Conservation (phyloP, 768 basidiomycete genomes). For the Suillus hirtellus region DNA sequence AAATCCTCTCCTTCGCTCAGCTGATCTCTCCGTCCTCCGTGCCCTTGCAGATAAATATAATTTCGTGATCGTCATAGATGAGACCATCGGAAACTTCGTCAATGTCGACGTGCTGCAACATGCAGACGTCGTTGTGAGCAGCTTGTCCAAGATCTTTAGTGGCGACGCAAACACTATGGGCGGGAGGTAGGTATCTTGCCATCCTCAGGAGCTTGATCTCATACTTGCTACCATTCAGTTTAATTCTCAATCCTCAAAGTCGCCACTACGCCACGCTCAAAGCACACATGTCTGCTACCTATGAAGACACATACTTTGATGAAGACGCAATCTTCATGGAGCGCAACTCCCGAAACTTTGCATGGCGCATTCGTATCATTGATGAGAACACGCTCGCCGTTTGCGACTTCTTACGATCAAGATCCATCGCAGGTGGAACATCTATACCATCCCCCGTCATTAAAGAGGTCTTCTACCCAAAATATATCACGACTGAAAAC, state of each 20-base stretch:
- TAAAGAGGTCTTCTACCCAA: slow-evolving; percentile 89
- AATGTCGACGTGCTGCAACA: slow-evolving; percentile 89
- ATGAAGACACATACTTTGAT: slow-evolving; percentile 85
- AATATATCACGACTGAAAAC: slow-evolving; percentile 68
- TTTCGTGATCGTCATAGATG: slow-evolving; percentile 89
- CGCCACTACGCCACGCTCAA: slow-evolving; percentile 71
- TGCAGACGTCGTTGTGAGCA: slow-evolving; percentile 89
- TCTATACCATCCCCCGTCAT: slow-evolving; percentile 44
- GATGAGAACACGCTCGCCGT: slow-evolving; percentile 82
- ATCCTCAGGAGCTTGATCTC: slow-evolving; percentile 6
- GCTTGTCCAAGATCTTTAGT: slow-evolving; percentile 92
- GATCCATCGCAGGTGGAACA: slow-evolving; percentile 45
- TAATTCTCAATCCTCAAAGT: slow-evolving; percentile 82
- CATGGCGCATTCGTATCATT: slow-evolving; percentile 68
- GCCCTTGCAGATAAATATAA: slow-evolving; percentile 83
- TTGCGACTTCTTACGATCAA: slow-evolving; percentile 73
- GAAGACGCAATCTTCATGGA: slow-evolving; percentile 98
- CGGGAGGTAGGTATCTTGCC: slow-evolving; percentile 68
- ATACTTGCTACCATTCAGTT: slow-evolving; percentile 42
- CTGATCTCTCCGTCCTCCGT: slow-evolving; percentile 74
- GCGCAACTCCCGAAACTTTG: slow-evolving; percentile 94
- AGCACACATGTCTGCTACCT: slow-evolving; percentile 51
- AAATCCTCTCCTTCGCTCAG: slow-evolving; percentile 88
- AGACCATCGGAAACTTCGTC: slow-evolving; percentile 92
- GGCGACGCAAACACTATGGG: slow-evolving; percentile 97